These are phyloP conservation scores for Fusarium agapanthi DNA, from an alignment of 2,329 filamentous ascomycete species.

Conservation along the genomic window DNA sequence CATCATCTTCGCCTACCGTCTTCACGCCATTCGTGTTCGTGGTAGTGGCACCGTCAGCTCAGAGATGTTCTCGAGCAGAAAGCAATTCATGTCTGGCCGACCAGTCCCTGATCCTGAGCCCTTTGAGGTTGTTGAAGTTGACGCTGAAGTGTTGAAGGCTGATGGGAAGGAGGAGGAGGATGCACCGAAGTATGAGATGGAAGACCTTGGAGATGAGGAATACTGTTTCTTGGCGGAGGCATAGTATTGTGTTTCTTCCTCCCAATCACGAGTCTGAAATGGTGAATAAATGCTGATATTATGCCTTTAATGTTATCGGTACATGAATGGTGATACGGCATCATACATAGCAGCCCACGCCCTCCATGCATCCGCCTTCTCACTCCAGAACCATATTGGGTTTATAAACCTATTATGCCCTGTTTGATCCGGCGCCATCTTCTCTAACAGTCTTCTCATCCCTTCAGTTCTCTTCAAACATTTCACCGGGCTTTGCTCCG, in stretches of 20 bases:
- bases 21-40: background rate
- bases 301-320: background rate
- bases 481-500: background rate
- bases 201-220: background rate
- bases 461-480: background rate
- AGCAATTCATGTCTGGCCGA: background rate
- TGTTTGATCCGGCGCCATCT: background rate
- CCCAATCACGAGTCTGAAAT: rapidly evolving
- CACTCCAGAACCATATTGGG: background rate
- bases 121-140: background rate
- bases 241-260: background rate
- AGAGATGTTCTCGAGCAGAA: background rate
- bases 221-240: background rate
- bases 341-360: background rate
- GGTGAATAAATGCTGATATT: rapidly evolving
- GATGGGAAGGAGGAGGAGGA: background rate
- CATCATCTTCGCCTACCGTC: background rate
- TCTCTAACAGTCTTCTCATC: background rate
- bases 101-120: background rate
- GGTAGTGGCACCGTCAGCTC: background rate
- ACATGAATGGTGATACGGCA: background rate
- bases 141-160: background rate
- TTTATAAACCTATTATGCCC: background rate
- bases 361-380: background rate
- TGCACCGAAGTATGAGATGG: background rate